Conservation (phyloP, 2,329 filamentous ascomycete genomes). For the Tetracladium maxilliforme region DNA sequence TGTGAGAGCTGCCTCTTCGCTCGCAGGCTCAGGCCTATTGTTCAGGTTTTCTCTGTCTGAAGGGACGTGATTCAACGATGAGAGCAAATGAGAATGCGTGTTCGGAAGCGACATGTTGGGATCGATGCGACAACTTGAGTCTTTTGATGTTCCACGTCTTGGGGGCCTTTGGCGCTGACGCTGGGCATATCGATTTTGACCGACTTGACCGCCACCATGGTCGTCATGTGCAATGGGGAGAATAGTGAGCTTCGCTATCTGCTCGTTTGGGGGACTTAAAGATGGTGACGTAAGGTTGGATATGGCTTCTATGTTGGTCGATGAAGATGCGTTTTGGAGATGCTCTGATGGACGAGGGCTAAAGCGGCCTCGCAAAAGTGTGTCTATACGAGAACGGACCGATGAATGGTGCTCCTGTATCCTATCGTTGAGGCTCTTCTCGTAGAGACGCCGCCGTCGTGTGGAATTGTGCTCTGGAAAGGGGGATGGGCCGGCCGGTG, state of each 20-base stretch:
- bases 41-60: conserved; percentile 28
- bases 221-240: conserved; percentile 63
- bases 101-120: conserved; percentile 1
- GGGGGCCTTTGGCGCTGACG: conserved; percentile 70
- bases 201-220: conserved; percentile 67
- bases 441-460: conserved; percentile 65
- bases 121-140: conserved; percentile 10
- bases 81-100: too few species aligned
- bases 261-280: conserved; percentile 56
- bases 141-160: conserved; percentile 46
- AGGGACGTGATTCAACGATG: conserved; percentile 10
- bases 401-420: conserved; percentile 69
- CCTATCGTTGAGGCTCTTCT: conserved; percentile 66
- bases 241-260: conserved; percentile 49
- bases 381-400: conserved; percentile 64
- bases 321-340: conserved; percentile 27
- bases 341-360: conserved; percentile 34
- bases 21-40: conserved; percentile 20
- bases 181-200: conserved; percentile 73
- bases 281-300: conserved; percentile 31
- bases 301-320: too few species aligned
- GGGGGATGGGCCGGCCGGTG: too few species aligned
- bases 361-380: conserved; percentile 49
- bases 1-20: conserved; percentile 32
- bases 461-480: too few species aligned